Evolutionary conservation across 352 stramenopile species (phyloP).

Genomic region (Globisporangium splendens): DNA sequence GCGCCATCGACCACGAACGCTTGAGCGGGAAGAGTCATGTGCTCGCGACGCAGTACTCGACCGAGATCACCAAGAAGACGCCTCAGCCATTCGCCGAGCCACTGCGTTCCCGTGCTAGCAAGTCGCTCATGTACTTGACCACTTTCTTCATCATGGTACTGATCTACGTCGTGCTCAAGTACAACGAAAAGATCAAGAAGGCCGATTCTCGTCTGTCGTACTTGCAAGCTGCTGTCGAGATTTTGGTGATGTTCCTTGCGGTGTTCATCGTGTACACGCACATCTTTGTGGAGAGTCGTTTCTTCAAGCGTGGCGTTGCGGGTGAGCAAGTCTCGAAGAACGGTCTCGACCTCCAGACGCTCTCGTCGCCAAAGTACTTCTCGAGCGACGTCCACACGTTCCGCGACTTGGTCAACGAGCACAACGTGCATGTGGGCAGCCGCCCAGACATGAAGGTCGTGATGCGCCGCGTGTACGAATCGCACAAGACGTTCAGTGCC

Average conservation of each 20-base stretch:
- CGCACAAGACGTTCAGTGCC: slow-evolving; percentile 9
- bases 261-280: background rate
- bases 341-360: background rate
- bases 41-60: background rate
- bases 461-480: slow-evolving; percentile 20
- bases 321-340: too few species aligned
- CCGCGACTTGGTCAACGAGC: slow-evolving; percentile 25
- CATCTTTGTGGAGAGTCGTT: background rate
- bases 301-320: background rate
- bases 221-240: slow-evolving; percentile 20
- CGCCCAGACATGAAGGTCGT: slow-evolving; percentile 28
- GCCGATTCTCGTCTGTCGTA: slow-evolving; percentile 11
- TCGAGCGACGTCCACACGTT: slow-evolving; percentile 13
- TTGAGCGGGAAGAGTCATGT: too few species aligned
- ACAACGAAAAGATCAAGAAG: slow-evolving; percentile 15
- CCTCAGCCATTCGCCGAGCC: too few species aligned
- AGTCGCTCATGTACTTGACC: background rate
- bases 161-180: slow-evolving; percentile 13
- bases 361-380: background rate
- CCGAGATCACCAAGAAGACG: too few species aligned
- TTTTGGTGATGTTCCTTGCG: slow-evolving; percentile 4
- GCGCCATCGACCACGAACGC: too few species aligned
- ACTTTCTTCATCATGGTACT: background rate
- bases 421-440: slow-evolving; percentile 23
- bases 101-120: too few species aligned